phyloP scores from a whole-genome alignment of 2,329 filamentous ascomycete genomes.

The Monilinia vaccinii-corymbosi region DNA sequence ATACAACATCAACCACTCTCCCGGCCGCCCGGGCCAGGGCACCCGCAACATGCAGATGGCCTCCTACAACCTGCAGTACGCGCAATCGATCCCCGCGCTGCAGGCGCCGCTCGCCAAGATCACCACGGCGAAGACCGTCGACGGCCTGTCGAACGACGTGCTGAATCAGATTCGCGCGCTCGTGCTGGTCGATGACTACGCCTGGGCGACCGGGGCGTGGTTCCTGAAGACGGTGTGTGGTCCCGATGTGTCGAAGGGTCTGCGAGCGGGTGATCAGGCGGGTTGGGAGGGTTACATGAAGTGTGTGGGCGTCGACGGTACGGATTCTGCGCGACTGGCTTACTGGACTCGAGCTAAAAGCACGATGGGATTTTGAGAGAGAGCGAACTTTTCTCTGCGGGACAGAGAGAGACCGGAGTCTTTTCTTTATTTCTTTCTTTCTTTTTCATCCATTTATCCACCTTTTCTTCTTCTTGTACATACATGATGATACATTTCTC shows the following conservation, averaged over 20 bases:
- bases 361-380: slow-evolving; percentile 22
- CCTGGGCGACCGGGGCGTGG: slow-evolving; percentile 53
- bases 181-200: slow-evolving; percentile 40
- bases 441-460: background rate
- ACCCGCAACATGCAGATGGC: slow-evolving; percentile 57
- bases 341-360: slow-evolving; percentile 42
- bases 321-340: slow-evolving; percentile 34
- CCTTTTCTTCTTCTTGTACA: no score
- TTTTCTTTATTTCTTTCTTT: no score
- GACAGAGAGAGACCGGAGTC: background rate
- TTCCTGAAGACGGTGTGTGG: slow-evolving; percentile 51
- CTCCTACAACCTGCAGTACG: slow-evolving; percentile 46
- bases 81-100: slow-evolving; percentile 37
- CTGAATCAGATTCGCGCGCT: slow-evolving; percentile 39
- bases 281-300: slow-evolving; percentile 46
- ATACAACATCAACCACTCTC: slow-evolving; percentile 50
- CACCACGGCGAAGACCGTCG: slow-evolving; percentile 24
- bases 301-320: slow-evolving; percentile 41
- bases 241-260: slow-evolving; percentile 32
- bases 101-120: slow-evolving; percentile 28
- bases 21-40: slow-evolving; percentile 45
- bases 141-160: slow-evolving; percentile 30
- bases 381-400: background rate
- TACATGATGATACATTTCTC: no score
- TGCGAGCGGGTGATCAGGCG: slow-evolving; percentile 35